Evolutionary conservation across 805 yeast species (phyloP), one percentile per base, ranked within the genome.

Genomic region (Barnettozyma californica): DNA sequence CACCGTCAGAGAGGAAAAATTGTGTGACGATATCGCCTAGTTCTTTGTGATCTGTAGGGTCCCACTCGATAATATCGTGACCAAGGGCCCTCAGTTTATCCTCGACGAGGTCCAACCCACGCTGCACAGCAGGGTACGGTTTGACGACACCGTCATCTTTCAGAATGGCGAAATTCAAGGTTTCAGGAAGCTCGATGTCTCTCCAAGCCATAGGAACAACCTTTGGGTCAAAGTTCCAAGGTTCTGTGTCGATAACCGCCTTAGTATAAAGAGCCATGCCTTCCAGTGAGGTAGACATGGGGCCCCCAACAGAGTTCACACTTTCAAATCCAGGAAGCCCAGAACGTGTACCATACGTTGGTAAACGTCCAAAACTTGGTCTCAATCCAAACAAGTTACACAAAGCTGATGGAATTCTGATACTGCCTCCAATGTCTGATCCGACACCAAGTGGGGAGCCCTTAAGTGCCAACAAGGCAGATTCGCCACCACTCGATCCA

Each of bases 401-500:
- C 55, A 75, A 80, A 0, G 86, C 86, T 29, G 85, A 83, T 4
- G 88, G 89, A 20, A 73, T 76, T 52, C 88, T 71, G 47, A 83
- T 78, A 10, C 83, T 76, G 1, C 88, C 89, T 50, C 89, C 89
- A 51, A 83, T 83, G 62, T 83, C 89, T 26, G 84, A 74, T 31
- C 87, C 86, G 35, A 79, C 67, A 16, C 85, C 90, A 27, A 83
- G 52, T 1, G 78, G 74, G 14, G 85, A 77, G 3, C 80, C 87
- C 46, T 73, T 76, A 56, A 76, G 70, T 4, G 76, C 78, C 47
- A 81, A 76, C 49, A 78, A 62, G 0, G 84, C 79, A 53, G 87
- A 84, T 61, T 83, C 88, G 51, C 89, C 89, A 37, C 84, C 82
- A 7, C 84, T 78, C 0, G 86, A 80, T 11, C 89, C 89, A 51